Base-by-base conservation (phyloP, 2,329 filamentous ascomycete species). In the Zopfia rhizophila region DNA sequence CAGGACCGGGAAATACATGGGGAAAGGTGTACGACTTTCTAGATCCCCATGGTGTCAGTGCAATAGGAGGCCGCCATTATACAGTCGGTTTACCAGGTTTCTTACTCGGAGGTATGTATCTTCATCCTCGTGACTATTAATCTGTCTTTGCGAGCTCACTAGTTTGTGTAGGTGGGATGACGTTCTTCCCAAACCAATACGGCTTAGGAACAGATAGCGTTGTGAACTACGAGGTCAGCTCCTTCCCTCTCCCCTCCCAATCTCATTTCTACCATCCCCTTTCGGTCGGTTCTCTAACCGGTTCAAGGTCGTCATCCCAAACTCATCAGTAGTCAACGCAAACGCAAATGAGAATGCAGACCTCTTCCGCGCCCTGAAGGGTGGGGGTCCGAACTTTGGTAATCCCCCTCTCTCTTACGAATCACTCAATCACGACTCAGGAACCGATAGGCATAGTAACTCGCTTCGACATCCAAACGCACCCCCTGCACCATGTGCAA, bases 341-440 rank as follows among this genome's bases (percentile, higher is more conserved):
- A 76, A 72, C 25, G 53, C 61, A 0, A 55, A 55, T 45, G 60
- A 58, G 35, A 51, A 64, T 27, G 37, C 59, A 4, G 72, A 76
- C 36, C 65, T 77, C 2, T 76, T 62, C 53, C 61, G 59, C 32
- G 74, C 74, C 16, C 52, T 77, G 27, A 75, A 75, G 50, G 74
- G 74, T 3, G 74, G 74, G n/a, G 69, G 66, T 43, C 70, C 61
- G 44, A 75, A 76, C 53, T 76, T 76, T 38, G 74, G 73, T 3
- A 55, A n/a, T n/a, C n/a, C n/a, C n/a, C n/a, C n/a, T n/a, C n/a
- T n/a, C n/a, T n/a, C n/a, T n/a, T n/a, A n/a, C n/a, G n/a, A n/a
- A n/a, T n/a, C n/a, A n/a, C n/a, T n/a, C n/a, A n/a, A n/a, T n/a
- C n/a, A n/a, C n/a, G n/a, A n/a, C n/a, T n/a, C n/a, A n/a, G n/a